Conservation (phyloP, 1,139 yeast species). For the Saccharomyces hybrid region DNA sequence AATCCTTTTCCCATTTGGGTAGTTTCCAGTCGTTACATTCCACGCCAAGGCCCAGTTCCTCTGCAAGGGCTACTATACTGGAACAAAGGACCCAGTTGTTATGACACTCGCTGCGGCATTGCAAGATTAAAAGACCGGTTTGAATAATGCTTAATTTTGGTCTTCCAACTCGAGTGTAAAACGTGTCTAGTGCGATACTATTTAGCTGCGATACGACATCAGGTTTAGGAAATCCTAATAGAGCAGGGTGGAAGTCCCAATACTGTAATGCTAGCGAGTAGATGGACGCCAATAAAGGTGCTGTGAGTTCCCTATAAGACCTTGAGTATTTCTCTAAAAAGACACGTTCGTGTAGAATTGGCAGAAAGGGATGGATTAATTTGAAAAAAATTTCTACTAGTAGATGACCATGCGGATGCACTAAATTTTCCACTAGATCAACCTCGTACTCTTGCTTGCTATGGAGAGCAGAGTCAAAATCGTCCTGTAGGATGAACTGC, state of each 20-base stretch:
- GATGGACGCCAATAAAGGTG: conserved; percentile 69
- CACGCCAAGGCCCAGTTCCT: conserved; percentile 76
- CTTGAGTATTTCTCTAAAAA: conserved; percentile 68
- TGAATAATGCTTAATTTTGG: conserved; percentile 77
- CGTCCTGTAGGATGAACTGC: conserved; percentile 64
- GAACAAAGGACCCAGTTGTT: conserved; percentile 79
- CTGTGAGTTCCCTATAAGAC: conserved; percentile 70
- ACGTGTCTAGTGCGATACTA: conserved; percentile 48
- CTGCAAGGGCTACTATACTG: conserved; percentile 78
- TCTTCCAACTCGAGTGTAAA: conserved; percentile 54
- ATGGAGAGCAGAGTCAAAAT: conserved; percentile 57
- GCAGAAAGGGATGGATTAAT: conserved; percentile 72
- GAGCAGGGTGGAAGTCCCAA: conserved; percentile 76
- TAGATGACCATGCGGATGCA: conserved; percentile 71
- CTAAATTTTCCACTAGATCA: conserved; percentile 61
- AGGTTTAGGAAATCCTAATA: conserved; percentile 58
- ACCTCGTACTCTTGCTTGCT: conserved; percentile 59
- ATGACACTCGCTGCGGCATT: conserved; percentile 47
- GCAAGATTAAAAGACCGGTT: conserved; percentile 62
- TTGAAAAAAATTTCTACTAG: conserved; percentile 64
- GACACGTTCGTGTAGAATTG: conserved; percentile 68
- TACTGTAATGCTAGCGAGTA: conserved; percentile 69
- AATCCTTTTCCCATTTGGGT: conserved; percentile 88
- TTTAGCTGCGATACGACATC: conserved; percentile 51
- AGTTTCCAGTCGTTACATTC: conserved; percentile 83